Conservation (phyloP, 2,329 filamentous ascomycete genomes). For the Alternaria brassicae region DNA sequence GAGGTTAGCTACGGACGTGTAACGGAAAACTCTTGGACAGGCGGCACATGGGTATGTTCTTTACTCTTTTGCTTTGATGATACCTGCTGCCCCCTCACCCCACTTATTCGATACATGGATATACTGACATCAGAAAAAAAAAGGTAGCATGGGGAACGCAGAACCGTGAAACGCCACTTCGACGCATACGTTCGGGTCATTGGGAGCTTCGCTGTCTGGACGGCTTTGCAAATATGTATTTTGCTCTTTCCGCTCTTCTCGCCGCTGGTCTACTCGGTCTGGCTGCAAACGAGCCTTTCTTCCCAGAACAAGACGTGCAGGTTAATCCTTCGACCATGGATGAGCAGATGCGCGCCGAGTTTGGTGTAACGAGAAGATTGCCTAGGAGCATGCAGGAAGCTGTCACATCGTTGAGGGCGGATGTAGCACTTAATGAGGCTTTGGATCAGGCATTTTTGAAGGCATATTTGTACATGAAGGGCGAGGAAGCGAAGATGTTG, state of each 20-base stretch:
- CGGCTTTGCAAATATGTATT: conserved; percentile 78
- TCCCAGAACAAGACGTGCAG: conserved; percentile 64
- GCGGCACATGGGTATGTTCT: conserved; percentile 7
- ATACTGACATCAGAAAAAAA: conserved; percentile 55
- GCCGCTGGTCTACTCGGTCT: conserved; percentile 67
- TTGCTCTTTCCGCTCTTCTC: conserved; percentile 69
- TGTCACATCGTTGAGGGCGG: conserved; percentile 58
- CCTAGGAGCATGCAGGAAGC: conserved; percentile 64
- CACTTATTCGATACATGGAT: not conserved
- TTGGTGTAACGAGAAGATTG: conserved; percentile 63
- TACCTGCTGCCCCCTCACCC: not conserved
- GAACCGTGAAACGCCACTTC: conserved; percentile 77
- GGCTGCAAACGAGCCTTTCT: conserved; percentile 50
- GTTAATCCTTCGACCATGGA: conserved; percentile 33
- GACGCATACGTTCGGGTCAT: conserved; percentile 69
- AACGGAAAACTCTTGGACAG: conserved; percentile 66
- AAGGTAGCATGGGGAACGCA: conserved; percentile 84
- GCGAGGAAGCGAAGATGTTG: conserved; percentile 62
- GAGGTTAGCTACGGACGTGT: conserved; percentile 71
- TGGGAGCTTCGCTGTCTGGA: conserved; percentile 85
- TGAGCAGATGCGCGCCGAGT: conserved; percentile 54
- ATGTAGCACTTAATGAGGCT: conserved; percentile 56
- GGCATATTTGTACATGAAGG: conserved; percentile 67
- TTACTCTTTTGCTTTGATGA: not conserved
- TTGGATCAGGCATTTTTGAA: conserved; percentile 62